Evolutionary conservation across 306 rosid genomes (phyloP), one percentile per base, ranked within the genome.

Genomic region (Fragaria nilgerrensis): DNA sequence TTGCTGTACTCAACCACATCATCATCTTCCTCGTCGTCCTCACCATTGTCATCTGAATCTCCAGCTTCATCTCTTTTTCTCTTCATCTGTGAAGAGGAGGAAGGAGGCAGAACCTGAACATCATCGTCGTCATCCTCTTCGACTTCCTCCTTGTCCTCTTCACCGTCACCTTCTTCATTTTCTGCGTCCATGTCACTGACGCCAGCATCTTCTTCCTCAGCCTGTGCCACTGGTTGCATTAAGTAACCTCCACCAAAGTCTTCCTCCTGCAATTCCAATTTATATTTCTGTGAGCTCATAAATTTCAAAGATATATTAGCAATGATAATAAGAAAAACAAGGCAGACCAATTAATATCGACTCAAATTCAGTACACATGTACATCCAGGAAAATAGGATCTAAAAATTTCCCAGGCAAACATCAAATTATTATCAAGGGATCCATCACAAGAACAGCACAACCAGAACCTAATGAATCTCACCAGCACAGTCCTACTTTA

Each of bases 161-260:
- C 90, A 2, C 76, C 92, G 43, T 56, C 91, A 44, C 65, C 90
- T 19, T 79, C 89, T 34, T 89, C 91, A 12, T 92, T 82, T 72
- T 75, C 91, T 1, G 83, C 86, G 47, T 82, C 92, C 71, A 83
- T 72, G 27, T 83, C 93, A 66, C 73, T 81, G 70, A 25, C 86
- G 19, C 77, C 92, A 77, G 81, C 81, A 86, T 84, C 81, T 5
- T 79, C 89, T 79, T 84, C 88, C 70, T 83, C 96, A 0, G 86
- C 71, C 69, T 89, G 96, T 20, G 71, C 89, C 76, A 93, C 96
- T 0, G 97, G 96, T 83, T 90, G 97, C 80, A 93, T 96, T 27
- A 90, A 85, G 82, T 90, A 93, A 37, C 97, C 96, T 49, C 78
- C 90, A 17, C 94, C 96, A 72, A 32, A 85, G 85, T 93, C 97